These are phyloP conservation scores for Colletotrichum lindemuthianum DNA, from an alignment of 2,329 filamentous ascomycete genomes.

Conservation along the genomic window DNA sequence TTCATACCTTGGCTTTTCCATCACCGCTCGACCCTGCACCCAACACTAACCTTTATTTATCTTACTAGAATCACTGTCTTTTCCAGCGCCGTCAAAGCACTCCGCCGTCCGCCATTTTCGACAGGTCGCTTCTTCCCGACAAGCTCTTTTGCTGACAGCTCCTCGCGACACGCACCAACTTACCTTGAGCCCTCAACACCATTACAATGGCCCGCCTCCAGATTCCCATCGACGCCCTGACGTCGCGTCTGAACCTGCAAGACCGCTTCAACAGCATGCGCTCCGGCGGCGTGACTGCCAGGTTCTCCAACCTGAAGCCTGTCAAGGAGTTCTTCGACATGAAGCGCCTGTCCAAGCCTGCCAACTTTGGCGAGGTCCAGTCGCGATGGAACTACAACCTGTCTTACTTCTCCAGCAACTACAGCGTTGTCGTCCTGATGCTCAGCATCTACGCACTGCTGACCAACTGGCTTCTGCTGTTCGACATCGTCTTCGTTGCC, in stretches of 20 bases:
- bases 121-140: background rate
- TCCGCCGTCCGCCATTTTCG: background rate
- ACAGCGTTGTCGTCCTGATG: constrained; percentile 92
- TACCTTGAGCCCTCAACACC: background rate
- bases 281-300: constrained; percentile 78
- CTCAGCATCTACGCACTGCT: constrained; percentile 95
- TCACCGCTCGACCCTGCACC: constrained; percentile 7
- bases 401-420: constrained; percentile 98
- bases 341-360: constrained; percentile 94
- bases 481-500: constrained; percentile 89
- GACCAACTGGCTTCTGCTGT: constrained; percentile 86
- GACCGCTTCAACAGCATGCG: constrained; percentile 88
- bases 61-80: constrained; percentile 25
- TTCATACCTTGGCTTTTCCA: constrained; percentile 19
- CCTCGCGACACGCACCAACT: background rate
- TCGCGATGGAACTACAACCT: constrained; percentile 97
- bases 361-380: constrained; percentile 90
- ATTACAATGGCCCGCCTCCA: constrained; percentile 82
- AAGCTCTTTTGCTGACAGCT: background rate
- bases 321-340: constrained; percentile 94
- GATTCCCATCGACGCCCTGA: constrained; percentile 91
- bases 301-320: constrained; percentile 93
- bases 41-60: constrained; percentile 13
- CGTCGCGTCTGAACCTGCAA: constrained; percentile 86
- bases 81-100: constrained; percentile 8